Evolutionary conservation across 1,284 basidiomycete genomes (phyloP).

Genomic region (Xerocomus nothofagi): DNA sequence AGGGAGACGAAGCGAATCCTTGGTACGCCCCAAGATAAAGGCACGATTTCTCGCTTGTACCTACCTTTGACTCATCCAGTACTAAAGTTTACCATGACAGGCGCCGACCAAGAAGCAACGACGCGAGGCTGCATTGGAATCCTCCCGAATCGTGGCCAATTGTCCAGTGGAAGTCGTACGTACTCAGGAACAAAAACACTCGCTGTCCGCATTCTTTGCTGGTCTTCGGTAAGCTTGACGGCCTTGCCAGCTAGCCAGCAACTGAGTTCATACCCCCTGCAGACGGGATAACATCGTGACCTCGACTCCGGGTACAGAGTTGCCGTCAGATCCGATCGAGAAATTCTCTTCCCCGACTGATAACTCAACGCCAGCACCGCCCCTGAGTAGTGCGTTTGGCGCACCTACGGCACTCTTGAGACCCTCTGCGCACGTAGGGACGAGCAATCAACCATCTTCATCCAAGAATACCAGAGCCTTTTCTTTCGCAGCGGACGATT

Average conservation of each 20-base stretch:
- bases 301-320: constrained; percentile 19
- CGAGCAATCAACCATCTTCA: constrained; percentile 1
- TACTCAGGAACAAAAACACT: constrained; percentile 27
- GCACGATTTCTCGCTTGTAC: constrained; percentile 10
- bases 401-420: constrained; percentile 19
- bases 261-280: constrained; percentile 9
- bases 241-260: not conserved
- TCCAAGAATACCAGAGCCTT: not conserved
- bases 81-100: constrained; percentile 15
- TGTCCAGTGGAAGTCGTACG: constrained; percentile 33
- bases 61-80: not conserved
- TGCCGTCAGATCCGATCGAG: constrained; percentile 35
- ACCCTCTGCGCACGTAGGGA: constrained; percentile 1
- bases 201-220: constrained; percentile 25
- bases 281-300: constrained; percentile 17
- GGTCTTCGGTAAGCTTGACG: constrained; percentile 21
- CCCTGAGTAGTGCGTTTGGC: constrained; percentile 22
- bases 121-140: constrained; percentile 29
- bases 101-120: constrained; percentile 35
- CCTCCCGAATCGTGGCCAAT: constrained; percentile 33
- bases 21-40: constrained; percentile 26
- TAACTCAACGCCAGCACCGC: constrained; percentile 1
- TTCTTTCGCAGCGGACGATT: constrained; percentile 17
- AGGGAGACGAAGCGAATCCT: constrained; percentile 16
- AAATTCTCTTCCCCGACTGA: constrained; percentile 34